Base-by-base conservation (phyloP, 306 rosid species). In the Cicer judaicum region DNA sequence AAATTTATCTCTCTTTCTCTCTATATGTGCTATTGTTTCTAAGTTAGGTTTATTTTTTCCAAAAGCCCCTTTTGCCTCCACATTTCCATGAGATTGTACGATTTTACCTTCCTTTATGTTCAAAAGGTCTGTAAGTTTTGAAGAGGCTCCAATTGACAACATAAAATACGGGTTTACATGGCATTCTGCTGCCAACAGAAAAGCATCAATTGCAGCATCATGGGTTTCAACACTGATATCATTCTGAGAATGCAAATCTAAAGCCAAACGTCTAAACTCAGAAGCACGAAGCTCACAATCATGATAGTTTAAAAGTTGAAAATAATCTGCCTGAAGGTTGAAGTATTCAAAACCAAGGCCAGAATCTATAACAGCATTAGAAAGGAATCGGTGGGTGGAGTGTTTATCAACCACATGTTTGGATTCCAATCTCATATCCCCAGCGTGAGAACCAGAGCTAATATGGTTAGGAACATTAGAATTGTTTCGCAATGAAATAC, bases 161-260 rank as follows among this genome's bases (percentile, higher is more conserved):
- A 91, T 88, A 85, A 91, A 91, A 88, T 79, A 89, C 13, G 98
- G 98, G 83, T 93, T 93, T 60, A 93, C 92, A 80, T 91, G 87
- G 81, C 98, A 93, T 83, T 93, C 98, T 60, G 98, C 97, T 14
- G 97, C 96, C 83, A 93, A 82, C 66, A 93, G 87, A 86, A 93
- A 80, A 79, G 98, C 96, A 88, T 91, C 97, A 76, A 93, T 81
- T 50, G 96, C 93, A 76, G 97, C 97, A 81, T 93, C 92, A 79
- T 91, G 98, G 83, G 96, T 86, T 87, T 91, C 98, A 80, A 74
- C 77, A 42, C 87, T 81, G 76, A 88, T 56, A 29, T 89, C 91
- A 65, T 72, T 86, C 71, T 86, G 92, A 68, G 96, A 88, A 79
- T 89, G 95, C 60, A 91, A 86, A 81, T 93, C 98, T 69, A 83